phyloP scores from a whole-genome alignment of 441 rosid genomes.

The Hypseocharis bilobata region DNA sequence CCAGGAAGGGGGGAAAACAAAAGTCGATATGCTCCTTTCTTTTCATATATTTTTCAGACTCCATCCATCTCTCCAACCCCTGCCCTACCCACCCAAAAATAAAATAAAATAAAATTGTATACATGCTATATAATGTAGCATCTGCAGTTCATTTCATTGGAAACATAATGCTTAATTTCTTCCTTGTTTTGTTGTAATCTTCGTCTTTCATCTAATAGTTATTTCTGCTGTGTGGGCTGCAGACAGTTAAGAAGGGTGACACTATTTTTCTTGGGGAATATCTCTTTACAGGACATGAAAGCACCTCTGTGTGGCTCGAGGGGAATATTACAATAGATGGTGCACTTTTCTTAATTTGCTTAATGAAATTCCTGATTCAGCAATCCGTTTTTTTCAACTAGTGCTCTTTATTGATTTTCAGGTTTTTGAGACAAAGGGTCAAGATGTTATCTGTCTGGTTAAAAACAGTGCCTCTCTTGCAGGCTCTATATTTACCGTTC shows the following conservation, averaged over 20 bases:
- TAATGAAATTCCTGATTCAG: constrained; percentile 1
- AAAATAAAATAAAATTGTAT: too few relatives aligned
- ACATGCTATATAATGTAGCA: neutral
- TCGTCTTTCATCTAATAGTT: neutral
- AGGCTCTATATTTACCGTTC: constrained; percentile 23
- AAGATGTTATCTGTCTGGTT: constrained; percentile 22
- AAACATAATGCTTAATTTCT: neutral
- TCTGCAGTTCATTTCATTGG: neutral
- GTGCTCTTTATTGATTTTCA: constrained; percentile 2
- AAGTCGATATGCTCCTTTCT: neutral
- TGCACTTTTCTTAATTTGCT: neutral
- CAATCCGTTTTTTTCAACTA: neutral
- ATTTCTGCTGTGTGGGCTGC: neutral
- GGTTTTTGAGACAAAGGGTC: constrained; percentile 24
- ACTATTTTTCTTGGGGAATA: constrained; percentile 24
- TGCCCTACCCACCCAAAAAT: too few relatives aligned
- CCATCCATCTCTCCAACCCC: too few relatives aligned
- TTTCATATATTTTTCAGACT: too few relatives aligned
- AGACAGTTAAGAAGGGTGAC: constrained; percentile 26
- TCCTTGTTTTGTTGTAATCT: too few relatives aligned
- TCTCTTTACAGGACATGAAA: constrained; percentile 27
- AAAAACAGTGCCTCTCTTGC: constrained; percentile 23
- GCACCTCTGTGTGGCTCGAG: constrained; percentile 26
- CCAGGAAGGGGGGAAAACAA: neutral
- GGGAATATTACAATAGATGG: constrained; percentile 8